phyloP scores from a whole-genome alignment of 495 filamentous ascomycete genomes.

The Pyrenula massariospora region DNA sequence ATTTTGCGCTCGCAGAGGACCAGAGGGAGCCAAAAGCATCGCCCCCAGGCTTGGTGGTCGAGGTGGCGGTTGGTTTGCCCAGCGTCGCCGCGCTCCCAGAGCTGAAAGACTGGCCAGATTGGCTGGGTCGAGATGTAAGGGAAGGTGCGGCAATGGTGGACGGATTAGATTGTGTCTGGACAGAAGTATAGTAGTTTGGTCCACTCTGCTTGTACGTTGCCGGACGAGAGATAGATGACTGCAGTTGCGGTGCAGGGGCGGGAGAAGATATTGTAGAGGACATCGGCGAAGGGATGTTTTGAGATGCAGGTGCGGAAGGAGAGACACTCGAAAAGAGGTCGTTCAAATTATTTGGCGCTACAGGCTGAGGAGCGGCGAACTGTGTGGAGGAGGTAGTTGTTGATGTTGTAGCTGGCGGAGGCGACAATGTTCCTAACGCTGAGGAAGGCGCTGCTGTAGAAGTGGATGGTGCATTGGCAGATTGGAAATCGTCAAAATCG shows the following conservation, averaged over 20 bases:
- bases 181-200: slow-evolving; percentile 93
- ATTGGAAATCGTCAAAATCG: slow-evolving; percentile 97
- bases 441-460: slow-evolving; percentile 26
- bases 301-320: slow-evolving; percentile 43
- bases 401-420: slow-evolving; percentile 43
- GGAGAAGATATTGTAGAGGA: slow-evolving; percentile 37
- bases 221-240: slow-evolving; percentile 32
- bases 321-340: slow-evolving; percentile 75
- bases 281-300: slow-evolving; percentile 30
- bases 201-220: slow-evolving; percentile 60
- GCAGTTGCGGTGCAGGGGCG: slow-evolving; percentile 29
- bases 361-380: slow-evolving; percentile 71
- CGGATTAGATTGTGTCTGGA: slow-evolving; percentile 29
- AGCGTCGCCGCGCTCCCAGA: slow-evolving; percentile 13
- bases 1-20: slow-evolving; percentile 62
- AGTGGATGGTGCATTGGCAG: slow-evolving; percentile 55
- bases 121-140: slow-evolving; percentile 10
- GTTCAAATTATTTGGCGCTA: slow-evolving; percentile 67
- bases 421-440: slow-evolving; percentile 26
- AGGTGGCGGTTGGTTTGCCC: slow-evolving; percentile 38
- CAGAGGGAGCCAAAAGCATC: slow-evolving; percentile 88
- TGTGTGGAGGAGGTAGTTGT: slow-evolving; percentile 55
- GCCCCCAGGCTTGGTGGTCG: slow-evolving; percentile 31
- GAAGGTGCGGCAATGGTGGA: slow-evolving; percentile 21
- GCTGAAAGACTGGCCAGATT: slow-evolving; percentile 13